A percentile compares a stretch with the other conserved stretches of the same genome.
Evolutionary conservation across 805 yeast genomes (phyloP).

Genomic region (Maudiozyma turicensis): DNA sequence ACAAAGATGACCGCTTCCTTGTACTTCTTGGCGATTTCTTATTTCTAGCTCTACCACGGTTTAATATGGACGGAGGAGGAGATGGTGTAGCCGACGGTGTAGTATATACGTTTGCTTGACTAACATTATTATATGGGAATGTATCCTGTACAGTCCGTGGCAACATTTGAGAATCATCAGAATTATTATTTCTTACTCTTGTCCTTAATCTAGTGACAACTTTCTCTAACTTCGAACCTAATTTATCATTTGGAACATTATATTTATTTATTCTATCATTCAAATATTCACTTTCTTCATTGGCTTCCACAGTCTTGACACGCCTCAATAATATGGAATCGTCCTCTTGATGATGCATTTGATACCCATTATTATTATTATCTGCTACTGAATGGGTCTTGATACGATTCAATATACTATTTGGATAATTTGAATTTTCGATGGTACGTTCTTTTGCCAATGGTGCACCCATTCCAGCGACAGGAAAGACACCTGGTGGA

Average conservation of each 20-base stretch:
- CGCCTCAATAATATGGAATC: constrained; percentile 4
- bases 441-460: constrained; percentile 45
- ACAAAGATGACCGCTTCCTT: constrained; percentile 1
- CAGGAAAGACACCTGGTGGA: constrained; percentile 75
- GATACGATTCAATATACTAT: neutral
- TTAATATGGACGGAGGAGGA: neutral
- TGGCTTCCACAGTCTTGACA: constrained; percentile 12
- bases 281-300: constrained; percentile 23
- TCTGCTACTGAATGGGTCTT: neutral
- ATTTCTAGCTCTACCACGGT: neutral
- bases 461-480: constrained; percentile 67
- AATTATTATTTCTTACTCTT: neutral
- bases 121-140: constrained; percentile 9
- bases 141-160: constrained; percentile 23
- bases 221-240: constrained; percentile 29
- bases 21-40: neutral
- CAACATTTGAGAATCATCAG: constrained; percentile 1
- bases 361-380: neutral
- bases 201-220: constrained; percentile 19
- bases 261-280: constrained; percentile 13
- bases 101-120: neutral
- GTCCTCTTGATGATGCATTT: neutral
- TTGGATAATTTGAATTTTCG: constrained; percentile 32
- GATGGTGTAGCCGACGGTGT: neutral
- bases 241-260: constrained; percentile 27